Base-by-base conservation (phyloP, 768 basidiomycete species). In the Lactarius hatsudake region DNA sequence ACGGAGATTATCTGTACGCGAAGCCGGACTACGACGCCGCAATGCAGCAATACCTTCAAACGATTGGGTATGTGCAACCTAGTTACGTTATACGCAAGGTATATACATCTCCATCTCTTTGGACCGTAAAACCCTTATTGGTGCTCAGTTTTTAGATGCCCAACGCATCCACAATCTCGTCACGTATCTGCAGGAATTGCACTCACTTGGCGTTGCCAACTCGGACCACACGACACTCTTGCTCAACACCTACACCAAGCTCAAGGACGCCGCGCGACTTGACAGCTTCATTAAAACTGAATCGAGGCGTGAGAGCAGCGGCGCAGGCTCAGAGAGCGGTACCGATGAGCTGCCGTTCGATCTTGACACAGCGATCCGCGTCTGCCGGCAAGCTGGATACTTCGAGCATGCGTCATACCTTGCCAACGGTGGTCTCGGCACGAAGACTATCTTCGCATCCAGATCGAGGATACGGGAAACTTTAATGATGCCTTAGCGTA, bases 81-180 rank as follows among this genome's bases (percentile, higher is more conserved):
- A 97, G 95, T 74, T 97, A 98, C 77, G 95, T 98, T 40, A 94
- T 98, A 60, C 87, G 97, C 71, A 99, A 98, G 84, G 96, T 94
- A 73, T 62, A 28, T 48, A 10, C 9, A 28, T 54, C 28, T 54
- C 6, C 26, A 32, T 55, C 15, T 9, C 38, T 53, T 8, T 26
- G 6, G 28, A 26, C 13, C 1, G 36, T 34, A 20, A 13, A 32
- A 53, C 57, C 48, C 57, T 74, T 17, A 72, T 58, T 59, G 28
- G 17, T 64, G 34, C 30, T 8, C 66, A 98, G 96, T 98, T 95
- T n/a, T 86, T 99, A 43, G 97, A 97, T 71, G 94, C 96, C 0
- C 97, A 98, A 74, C 83, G 96, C 2, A 97, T 98, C 63, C 91
- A 95, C 69, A 94, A 96, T 74, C 89, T 99, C 61, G 95, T 93